These are phyloP conservation scores for Alternaria infectoria DNA, from an alignment of 2,329 filamentous ascomycete genomes.

Conservation along the genomic window DNA sequence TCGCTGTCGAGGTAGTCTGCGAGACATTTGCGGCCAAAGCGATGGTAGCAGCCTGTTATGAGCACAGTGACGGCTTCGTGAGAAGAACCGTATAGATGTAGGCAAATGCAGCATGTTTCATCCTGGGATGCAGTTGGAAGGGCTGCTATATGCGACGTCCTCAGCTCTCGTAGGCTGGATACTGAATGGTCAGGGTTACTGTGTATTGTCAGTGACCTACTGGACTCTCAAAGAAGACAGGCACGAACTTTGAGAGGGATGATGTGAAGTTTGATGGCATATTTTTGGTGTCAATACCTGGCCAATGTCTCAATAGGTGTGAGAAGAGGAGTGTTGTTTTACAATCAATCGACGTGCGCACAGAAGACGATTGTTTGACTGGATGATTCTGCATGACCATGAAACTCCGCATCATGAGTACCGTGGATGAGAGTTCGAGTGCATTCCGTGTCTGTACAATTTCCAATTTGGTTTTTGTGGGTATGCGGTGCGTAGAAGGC, in stretches of 20 bases:
- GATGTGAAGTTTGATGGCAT: background rate
- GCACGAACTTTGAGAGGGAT: background rate
- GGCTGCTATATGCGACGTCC: background rate
- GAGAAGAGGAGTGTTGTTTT: background rate
- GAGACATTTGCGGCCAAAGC: slow-evolving; percentile 16
- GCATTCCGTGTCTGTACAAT: background rate
- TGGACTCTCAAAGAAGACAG: background rate
- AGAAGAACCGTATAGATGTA: background rate
- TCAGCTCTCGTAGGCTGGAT: background rate
- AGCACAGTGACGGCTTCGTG: slow-evolving; percentile 5
- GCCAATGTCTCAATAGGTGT: background rate
- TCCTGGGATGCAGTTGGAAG: background rate
- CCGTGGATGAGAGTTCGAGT: background rate
- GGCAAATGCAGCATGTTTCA: slow-evolving; percentile 10
- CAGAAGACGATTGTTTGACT: background rate
- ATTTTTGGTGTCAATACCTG: background rate
- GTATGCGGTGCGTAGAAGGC: background rate
- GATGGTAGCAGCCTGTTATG: slow-evolving; percentile 11
- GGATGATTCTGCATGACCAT: background rate
- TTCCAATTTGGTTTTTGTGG: background rate
- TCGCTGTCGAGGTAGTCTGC: slow-evolving; percentile 8
- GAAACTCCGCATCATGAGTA: background rate
- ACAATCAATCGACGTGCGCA: background rate
- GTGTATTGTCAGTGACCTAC: background rate
- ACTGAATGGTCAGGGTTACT: background rate